A percentile compares a stretch with the other conserved stretches of the same genome.
These are phyloP conservation scores for Medicago ruthenica DNA, from an alignment of 306 rosid species.

Conservation along the genomic window DNA sequence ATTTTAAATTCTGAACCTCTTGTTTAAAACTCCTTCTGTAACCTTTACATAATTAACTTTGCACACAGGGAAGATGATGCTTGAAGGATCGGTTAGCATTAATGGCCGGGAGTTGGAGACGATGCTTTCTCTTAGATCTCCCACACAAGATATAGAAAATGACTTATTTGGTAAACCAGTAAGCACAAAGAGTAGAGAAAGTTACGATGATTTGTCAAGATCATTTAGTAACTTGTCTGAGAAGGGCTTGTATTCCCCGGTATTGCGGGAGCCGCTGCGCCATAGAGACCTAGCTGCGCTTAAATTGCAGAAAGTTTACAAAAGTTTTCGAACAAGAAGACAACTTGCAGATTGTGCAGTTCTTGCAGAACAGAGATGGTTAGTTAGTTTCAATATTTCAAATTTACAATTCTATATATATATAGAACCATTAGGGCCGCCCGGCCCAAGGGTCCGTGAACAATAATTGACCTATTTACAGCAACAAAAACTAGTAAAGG, in stretches of 20 bases:
- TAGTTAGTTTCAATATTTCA: constrained; percentile 42
- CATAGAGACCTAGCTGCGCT: constrained; percentile 68
- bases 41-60: too few species aligned
- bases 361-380: constrained; percentile 94
- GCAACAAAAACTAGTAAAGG: too few species aligned
- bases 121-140: constrained; percentile 46
- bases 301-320: constrained; percentile 87
- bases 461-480: too few species aligned
- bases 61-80: constrained; percentile 42
- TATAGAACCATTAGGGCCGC: too few species aligned
- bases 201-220: constrained; percentile 33
- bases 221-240: constrained; percentile 46
- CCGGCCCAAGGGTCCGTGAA: too few species aligned
- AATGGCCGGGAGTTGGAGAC: constrained; percentile 51
- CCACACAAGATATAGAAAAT: constrained; percentile 50
- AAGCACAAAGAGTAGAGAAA: constrained; percentile 43
- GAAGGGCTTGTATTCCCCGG: constrained; percentile 31
- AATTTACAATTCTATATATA: too few species aligned
- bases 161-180: constrained; percentile 43
- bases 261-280: constrained; percentile 20
- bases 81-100: constrained; percentile 54
- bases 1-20: not conserved
- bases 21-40: not conserved
- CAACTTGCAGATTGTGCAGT: constrained; percentile 90
- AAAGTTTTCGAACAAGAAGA: constrained; percentile 88